Evolutionary conservation across 1,284 basidiomycete species (phyloP).

Genomic region (Coniferiporia weirii): DNA sequence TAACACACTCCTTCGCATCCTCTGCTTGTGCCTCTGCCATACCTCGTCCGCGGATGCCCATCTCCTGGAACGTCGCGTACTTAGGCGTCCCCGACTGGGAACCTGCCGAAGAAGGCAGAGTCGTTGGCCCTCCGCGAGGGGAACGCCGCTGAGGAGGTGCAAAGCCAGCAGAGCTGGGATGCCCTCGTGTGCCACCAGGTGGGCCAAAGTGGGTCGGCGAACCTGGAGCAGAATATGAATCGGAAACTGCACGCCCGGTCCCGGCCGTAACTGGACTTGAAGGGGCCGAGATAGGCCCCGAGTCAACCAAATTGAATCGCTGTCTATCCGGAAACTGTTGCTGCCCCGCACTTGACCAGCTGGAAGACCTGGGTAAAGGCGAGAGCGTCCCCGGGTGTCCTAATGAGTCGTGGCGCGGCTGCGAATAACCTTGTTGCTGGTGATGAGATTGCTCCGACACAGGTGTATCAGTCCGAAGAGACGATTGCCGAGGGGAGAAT

Average conservation of each 20-base stretch:
- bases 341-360: neutral
- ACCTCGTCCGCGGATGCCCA: conserved; percentile 7
- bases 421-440: neutral
- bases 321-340: conserved; percentile 9
- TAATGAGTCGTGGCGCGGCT: neutral
- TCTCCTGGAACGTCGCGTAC: conserved; percentile 14
- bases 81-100: neutral
- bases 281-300: conserved; percentile 1
- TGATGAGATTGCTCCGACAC: neutral
- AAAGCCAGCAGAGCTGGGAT: neutral
- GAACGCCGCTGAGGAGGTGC: conserved; percentile 4
- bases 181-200: neutral
- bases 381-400: neutral
- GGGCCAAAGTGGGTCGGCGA: neutral
- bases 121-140: neutral
- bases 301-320: conserved; percentile 3
- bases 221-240: neutral
- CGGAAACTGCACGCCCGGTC: conserved; percentile 1
- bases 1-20: conserved; percentile 11
- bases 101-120: neutral
- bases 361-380: neutral
- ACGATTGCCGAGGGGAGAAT: conserved; percentile 3
- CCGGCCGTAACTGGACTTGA: neutral
- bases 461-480: neutral
- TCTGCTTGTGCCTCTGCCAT: conserved; percentile 9